Base-by-base conservation (phyloP, 2,329 filamentous ascomycete species). In the Ophiostoma pallidulum region DNA sequence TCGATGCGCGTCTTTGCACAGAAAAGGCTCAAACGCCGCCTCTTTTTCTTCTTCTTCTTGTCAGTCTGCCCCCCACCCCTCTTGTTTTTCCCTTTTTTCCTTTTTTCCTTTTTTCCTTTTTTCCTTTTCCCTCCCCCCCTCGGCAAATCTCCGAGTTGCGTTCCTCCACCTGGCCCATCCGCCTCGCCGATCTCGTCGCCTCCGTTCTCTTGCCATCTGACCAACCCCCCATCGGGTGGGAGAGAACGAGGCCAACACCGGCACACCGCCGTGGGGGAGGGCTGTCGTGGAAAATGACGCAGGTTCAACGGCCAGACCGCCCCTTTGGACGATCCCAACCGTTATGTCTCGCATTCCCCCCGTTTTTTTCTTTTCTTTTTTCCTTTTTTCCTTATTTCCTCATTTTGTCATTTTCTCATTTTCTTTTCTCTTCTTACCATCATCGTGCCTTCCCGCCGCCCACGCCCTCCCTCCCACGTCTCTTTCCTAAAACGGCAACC, bases 221-320 rank as follows among this genome's bases (percentile, higher is more conserved):
- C 24, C 24, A 28, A 6, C 24, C 10, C 24, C 24, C 10, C n/a
- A n/a, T n/a, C n/a, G n/a, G n/a, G n/a, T 28, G 24, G 6, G 24
- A 28, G 24, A 28, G 10, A 28, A n/a, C n/a, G n/a, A n/a, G n/a
- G 6, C 10, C 24, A 28, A 10, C 24, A 10, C 24, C 6, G 10
- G 24, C 10, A 28, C 5, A 28, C 24, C 24, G 24, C 24, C 24
- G 24, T 28, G 10, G 10, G 10, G 10, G 10, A 10, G 24, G 24
- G 24, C 24, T n/a, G n/a, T n/a, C n/a, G 24, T n/a, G 12, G 22
- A 36, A 42, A 44, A 44, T 44, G 32, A 44, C 41, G 41, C 41
- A 44, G 28, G 10, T 5, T 28, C 24, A 28, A 28, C 24, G 24
- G n/a, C n/a, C 24, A 28, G 24, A 28, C 6, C 24, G n/a, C 24